These are phyloP conservation scores for Linnemannia exigua DNA, from an alignment of 192 early-diverging fungal species.

Conservation along the genomic window DNA sequence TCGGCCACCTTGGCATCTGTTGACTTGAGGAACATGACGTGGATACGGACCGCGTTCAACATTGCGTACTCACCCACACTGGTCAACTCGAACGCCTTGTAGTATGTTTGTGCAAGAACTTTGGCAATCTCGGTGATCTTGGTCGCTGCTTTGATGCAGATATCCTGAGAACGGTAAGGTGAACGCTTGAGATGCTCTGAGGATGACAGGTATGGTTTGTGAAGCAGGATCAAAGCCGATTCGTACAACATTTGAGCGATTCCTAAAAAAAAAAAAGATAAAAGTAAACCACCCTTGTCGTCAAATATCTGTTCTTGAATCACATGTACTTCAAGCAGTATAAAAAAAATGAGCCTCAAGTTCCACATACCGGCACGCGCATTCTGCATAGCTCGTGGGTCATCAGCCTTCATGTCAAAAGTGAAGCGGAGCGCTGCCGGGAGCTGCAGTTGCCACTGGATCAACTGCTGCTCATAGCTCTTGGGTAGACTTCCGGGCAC, in stretches of 20 bases:
- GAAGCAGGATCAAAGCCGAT: slow-evolving; percentile 45
- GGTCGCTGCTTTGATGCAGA: slow-evolving; percentile 53
- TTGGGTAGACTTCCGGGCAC: slow-evolving; percentile 50
- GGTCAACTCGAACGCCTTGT: slow-evolving; percentile 39
- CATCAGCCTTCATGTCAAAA: slow-evolving; percentile 43
- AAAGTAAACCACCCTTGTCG: background rate
- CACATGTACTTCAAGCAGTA: background rate
- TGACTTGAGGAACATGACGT: slow-evolving; percentile 53
- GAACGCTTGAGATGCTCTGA: slow-evolving; percentile 54
- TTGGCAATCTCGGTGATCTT: slow-evolving; percentile 56
- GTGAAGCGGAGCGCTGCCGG: slow-evolving; percentile 36
- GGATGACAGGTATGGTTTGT: slow-evolving; percentile 48
- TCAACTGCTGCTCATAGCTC: slow-evolving; percentile 49
- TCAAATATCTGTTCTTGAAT: background rate
- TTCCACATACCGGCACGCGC: slow-evolving; percentile 41
- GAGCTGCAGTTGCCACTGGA: slow-evolving; percentile 53
- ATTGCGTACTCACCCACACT: slow-evolving; percentile 48
- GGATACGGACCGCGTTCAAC: slow-evolving; percentile 53
- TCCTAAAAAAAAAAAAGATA: slow-evolving; percentile 11
- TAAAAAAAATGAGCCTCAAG: background rate
- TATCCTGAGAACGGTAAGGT: slow-evolving; percentile 55
- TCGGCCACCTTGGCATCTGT: slow-evolving; percentile 42
- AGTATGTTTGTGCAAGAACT: slow-evolving; percentile 38
- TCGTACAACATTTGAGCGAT: slow-evolving; percentile 54
- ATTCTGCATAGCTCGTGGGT: slow-evolving; percentile 42